Percentiles rank a stretch among this genome's conserved stretches.
Conservation (phyloP, 805 yeast genomes). For the Yarrowia sp. region DNA sequence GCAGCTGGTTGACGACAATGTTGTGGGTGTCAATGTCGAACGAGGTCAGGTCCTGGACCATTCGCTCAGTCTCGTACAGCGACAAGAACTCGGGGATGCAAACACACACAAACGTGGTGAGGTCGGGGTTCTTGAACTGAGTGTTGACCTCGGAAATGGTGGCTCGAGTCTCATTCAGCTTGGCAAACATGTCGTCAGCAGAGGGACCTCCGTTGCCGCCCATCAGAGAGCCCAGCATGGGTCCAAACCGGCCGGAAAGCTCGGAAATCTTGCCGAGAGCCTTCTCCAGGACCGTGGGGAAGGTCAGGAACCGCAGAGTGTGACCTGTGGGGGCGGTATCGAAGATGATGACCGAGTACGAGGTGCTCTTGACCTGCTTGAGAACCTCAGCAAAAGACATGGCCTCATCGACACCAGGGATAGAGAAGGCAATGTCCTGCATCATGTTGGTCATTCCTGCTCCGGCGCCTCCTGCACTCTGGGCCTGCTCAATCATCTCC, state of each 20-base stretch:
- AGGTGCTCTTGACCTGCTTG: conserved; percentile 85
- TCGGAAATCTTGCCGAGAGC: conserved; percentile 86
- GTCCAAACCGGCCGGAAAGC: conserved; percentile 85
- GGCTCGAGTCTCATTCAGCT: conserved; percentile 79
- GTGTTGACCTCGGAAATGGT: conserved; percentile 87
- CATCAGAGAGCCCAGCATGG: conserved; percentile 80
- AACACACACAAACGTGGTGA: conserved; percentile 92
- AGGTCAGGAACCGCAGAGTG: conserved; percentile 90
- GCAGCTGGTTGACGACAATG: conserved; percentile 91
- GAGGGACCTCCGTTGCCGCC: conserved; percentile 59
- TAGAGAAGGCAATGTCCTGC: conserved; percentile 91
- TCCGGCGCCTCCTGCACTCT: conserved; percentile 47
- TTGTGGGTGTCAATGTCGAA: conserved; percentile 97
- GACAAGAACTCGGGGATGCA: conserved; percentile 97
- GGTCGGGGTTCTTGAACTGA: conserved; percentile 94
- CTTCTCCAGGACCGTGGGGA: conserved; percentile 91
- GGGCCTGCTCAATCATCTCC: conserved; percentile 66
- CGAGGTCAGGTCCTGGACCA: conserved; percentile 93
- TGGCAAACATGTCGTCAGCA: conserved; percentile 71
- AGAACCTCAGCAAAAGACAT: conserved; percentile 96
- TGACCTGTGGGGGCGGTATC: conserved; percentile 99
- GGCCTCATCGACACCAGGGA: conserved; percentile 99
- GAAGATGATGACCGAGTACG: conserved; percentile 87
- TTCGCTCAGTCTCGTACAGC: conserved; percentile 94
- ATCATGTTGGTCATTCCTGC: conserved; percentile 73